Percentiles rank a stretch among this genome's conserved stretches.
Conservation (phyloP, 208 protist genomes). For the Acanthamoeba lenticulata region DNA sequence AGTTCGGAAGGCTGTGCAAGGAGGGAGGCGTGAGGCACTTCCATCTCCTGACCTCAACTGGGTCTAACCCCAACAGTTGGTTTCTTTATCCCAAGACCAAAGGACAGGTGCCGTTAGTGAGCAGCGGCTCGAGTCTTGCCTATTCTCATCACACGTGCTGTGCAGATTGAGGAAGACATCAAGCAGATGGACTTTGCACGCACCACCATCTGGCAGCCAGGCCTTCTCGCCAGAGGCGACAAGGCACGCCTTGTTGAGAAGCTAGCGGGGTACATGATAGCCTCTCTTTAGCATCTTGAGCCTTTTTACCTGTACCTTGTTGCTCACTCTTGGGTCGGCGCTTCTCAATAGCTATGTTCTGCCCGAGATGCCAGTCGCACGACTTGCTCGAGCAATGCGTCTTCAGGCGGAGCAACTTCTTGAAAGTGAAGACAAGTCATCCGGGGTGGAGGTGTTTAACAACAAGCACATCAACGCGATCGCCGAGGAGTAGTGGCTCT, state of each 20-base stretch:
- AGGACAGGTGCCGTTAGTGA: slow-evolving; percentile 53
- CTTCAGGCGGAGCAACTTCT: slow-evolving; percentile 15
- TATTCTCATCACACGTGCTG: background rate
- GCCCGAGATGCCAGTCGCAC: background rate
- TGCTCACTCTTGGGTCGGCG: background rate
- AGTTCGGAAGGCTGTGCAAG: slow-evolving; percentile 64
- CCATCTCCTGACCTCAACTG: slow-evolving; percentile 62
- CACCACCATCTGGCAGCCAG: slow-evolving; percentile 67
- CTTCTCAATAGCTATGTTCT: background rate
- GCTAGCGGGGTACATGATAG: background rate
- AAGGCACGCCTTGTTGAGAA: slow-evolving; percentile 62
- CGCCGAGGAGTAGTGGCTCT: background rate
- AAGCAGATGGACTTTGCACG: slow-evolving; percentile 63
- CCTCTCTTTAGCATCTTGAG: background rate
- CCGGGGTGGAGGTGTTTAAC: background rate
- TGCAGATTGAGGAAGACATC: slow-evolving; percentile 68
- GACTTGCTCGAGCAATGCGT: slow-evolving; percentile 3
- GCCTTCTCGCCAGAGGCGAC: slow-evolving; percentile 54
- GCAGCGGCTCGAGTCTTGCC: too few species aligned
- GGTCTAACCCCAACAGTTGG: slow-evolving; percentile 73
- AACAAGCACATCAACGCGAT: slow-evolving; percentile 35
- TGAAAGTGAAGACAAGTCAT: background rate
- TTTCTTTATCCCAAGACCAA: slow-evolving; percentile 77
- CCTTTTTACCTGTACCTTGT: background rate
- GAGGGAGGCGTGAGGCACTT: slow-evolving; percentile 54